Conservation (phyloP, 2,329 filamentous ascomycete genomes). For the Aciculosporium take region DNA sequence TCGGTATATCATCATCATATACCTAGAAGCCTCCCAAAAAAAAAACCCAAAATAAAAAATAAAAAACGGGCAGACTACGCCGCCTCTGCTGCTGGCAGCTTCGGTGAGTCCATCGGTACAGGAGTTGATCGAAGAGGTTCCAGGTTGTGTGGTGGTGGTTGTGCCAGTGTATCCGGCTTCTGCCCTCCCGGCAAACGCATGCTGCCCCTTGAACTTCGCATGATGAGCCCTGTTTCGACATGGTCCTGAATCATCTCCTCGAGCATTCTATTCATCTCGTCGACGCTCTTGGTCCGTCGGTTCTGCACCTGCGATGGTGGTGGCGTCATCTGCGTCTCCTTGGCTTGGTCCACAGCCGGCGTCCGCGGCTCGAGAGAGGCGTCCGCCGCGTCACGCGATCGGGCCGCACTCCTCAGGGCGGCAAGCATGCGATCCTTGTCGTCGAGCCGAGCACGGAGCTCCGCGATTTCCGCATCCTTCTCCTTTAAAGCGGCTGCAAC, state of each 20-base stretch:
- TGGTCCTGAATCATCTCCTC: constrained; percentile 94
- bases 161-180: constrained; percentile 23
- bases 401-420: constrained; percentile 70
- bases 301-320: constrained; percentile 19
- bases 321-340: constrained; percentile 12
- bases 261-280: constrained; percentile 85
- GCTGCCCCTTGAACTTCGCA: constrained; percentile 53
- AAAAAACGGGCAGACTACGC: too few species aligned
- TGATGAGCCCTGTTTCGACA: constrained; percentile 59
- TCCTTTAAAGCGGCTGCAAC: constrained; percentile 61
- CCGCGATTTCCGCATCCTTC: constrained; percentile 84
- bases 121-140: constrained; percentile 26
- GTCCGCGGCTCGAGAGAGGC: constrained; percentile 22
- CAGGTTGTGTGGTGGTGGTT: constrained; percentile 19
- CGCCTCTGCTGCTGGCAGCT: constrained; percentile 15
- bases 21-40: too few species aligned
- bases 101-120: constrained; percentile 12
- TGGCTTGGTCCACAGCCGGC: constrained; percentile 9
- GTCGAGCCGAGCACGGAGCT: constrained; percentile 75
- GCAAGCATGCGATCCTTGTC: constrained; percentile 91
- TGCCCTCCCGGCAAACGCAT: constrained; percentile 41
- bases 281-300: constrained; percentile 54
- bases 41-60: too few species aligned
- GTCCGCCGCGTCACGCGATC: constrained; percentile 73
- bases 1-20: too few species aligned